Base-by-base conservation (phyloP, 768 basidiomycete species). In the Candolleomyces eurysporus region DNA sequence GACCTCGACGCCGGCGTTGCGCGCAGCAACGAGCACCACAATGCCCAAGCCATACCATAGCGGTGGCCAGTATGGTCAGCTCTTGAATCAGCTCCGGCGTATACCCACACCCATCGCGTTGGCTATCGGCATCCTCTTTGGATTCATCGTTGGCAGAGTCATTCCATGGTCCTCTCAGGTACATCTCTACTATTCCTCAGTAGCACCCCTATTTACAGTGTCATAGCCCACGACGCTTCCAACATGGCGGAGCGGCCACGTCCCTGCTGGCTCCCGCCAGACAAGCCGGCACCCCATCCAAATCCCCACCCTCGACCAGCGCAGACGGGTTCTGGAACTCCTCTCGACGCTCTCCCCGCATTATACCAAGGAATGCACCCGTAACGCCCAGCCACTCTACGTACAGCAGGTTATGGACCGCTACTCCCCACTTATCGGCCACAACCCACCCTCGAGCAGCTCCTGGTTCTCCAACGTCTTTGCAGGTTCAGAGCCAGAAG, bases 351-450 rank as follows among this genome's bases (percentile, higher is more conserved):
- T 99, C 51, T 87, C 94, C 0, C 87, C 94, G 0, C 94, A 97
- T 70, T 90, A 98, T 72, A 98, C 97, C 19, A 89, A 88, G 60
- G 90, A 96, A 75, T 98, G 96, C 76, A 93, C 92, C 8, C 85
- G 92, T 56, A 81, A 83, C 67, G 81, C 92, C 5, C 96, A 98
- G 72, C 85, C 89, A 7, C 79, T 92, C 39, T 99, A 98, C 73
- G 79, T 80, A 59, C 84, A 91, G 49, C 97, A 99, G 72, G 92
- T 88, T 2, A 76, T 81, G 32, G 92, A 95, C 60, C 89, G 96
- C 6, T 99, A 99, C 72, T 78, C 84, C 1, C 76, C 92, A 0
- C 84, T 99, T 48, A 80, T 95, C 39, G 97, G 94, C 3, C 89
- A 93, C 77, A 82, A 83, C 55, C 77, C 86, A 0, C 82, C 85